Evolutionary conservation across 2,329 filamentous ascomycete species (phyloP), one percentile per base, ranked within the genome.

Genomic region (Blumeriella jaapii): DNA sequence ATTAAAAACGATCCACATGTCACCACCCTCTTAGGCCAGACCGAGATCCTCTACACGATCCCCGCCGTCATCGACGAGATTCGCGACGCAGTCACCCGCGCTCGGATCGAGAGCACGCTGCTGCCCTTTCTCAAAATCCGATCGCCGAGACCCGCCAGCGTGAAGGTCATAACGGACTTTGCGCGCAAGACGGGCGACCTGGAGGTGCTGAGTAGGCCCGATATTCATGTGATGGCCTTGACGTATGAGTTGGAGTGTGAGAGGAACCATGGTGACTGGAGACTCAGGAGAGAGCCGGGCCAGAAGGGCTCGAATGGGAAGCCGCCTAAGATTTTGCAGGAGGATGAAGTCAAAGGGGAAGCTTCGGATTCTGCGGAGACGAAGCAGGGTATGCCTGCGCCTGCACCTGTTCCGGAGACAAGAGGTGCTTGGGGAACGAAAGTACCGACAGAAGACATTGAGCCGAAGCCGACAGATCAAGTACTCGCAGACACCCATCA

Each of bases 201-300:
- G 43, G 74, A 81, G 8, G 89, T 95, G 1, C 64, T 98, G 39
- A 95, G 87, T 61, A 76, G 71, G 54, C 82, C 86, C 1, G 91
- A 98, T 74, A 65, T 96, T 41, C 82, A 93, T 48, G 71, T 98
- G 25, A 65, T 96, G 53, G 91, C 89, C 6, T 64, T 98, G 37
- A 82, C 85, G 1, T 96, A 96, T 57, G 91, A 98, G 57, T 57
- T 96, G n/a, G 89, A 96, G 52, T 82, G 83, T 51, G 87, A 96
- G 63, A 68, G 78, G 39, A 93, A 93, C 55, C 75, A 78, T n/a
- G 87, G 87, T 2, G 78, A 93, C 55, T 93, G 84, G 81, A 72
- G 87, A 40, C 54, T 95, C 57, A 69, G 87, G 42, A 82, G 71
- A 39, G 69, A 72, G 3, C 89, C 89, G 0, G 81, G 78, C 1